Evolutionary conservation across 345 rosid species (phyloP), one percentile per base, ranked within the genome.

Genomic region (Arabidopsis arenosa): DNA sequence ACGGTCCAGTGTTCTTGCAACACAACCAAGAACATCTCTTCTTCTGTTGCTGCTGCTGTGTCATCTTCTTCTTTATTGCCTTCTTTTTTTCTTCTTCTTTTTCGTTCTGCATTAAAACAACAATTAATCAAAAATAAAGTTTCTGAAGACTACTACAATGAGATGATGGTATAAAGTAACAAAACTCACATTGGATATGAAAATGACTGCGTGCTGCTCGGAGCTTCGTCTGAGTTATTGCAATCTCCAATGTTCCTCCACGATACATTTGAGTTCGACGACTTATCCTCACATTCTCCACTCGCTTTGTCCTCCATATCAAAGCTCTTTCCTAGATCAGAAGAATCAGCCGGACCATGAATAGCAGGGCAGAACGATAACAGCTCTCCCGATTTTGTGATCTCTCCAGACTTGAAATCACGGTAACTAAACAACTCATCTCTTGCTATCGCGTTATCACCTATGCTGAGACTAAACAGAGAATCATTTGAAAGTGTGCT

Each of bases 401-500:
- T 2, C 28, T 79, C 82, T 14, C 64, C 81, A 52, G 77, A 23
- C 37, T 72, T 72, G 58, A 78, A 78, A 53, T 78, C 81, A 8
- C 74, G 73, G 70, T 72, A 78, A 59, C 73, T 66, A 72, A 78
- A 78, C 63, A 78, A 37, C 58, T 79, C 75, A 21, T 79, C 85
- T 72, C 81, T 79, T 3, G 53, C 14, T 66, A 79, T 47, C 5
- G 54, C 52, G 65, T 37, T 63, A 17, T 73, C 77, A 2, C 81
- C 83, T 76, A 82, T 65, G 63, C 77, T 77, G 33, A 82, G 75
- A 75, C 85, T 82, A 79, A 82, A 82, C 68, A 82, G 66, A 33
- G 85, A 82, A 26, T 82, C 85, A 71, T 79, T 82, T 4, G 85
- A 82, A 61, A 75, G 48, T 6, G 45, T 56, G 51, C 85, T 82